Evolutionary conservation across 2,329 filamentous ascomycete species (phyloP), one percentile per base, ranked within the genome.

Genomic region (Tolypocladium sp.): DNA sequence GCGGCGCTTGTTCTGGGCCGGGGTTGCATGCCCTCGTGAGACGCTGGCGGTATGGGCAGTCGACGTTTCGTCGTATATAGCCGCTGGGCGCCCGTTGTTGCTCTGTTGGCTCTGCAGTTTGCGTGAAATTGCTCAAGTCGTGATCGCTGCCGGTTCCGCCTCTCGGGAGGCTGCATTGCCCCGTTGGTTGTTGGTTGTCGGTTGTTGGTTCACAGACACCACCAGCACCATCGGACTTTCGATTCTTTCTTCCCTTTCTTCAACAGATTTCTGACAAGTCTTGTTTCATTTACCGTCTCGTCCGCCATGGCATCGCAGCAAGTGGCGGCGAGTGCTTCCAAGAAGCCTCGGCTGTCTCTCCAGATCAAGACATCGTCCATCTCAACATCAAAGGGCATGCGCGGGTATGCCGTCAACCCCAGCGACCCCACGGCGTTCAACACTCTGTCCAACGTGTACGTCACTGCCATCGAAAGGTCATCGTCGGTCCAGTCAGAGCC

Each of bases 401-500:
- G 69, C 61, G 68, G 67, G 54, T 70, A 69, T 58, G 59, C 66
- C 44, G 64, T 82, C 44, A 79, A 86, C 64, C 80, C 82, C 37
- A 80, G 77, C 60, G 85, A 84, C 38, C 82, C 83, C 4, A 87
- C 85, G 1, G 76, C 83, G 27, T 86, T 86, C 73, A 87, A 87
- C 71, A 87, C 85, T 2, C 77, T 87, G 44, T 85, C 84, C 58
- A 87, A 87, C 71, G 81, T 84, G 61, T 87, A 87, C 66, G 80
- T 82, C 33, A 82, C 81, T 3, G 82, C 84, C 61, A 85, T 87
- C 57, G 83, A 85, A 70, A 80, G 82, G 55, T 79, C 81, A 35
- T 80, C 82, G 1, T 79, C 82, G 3, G 65, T 74, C 41, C 76
- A 76, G 49, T 22, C 76, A 40, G 76, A 79, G 42, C 77, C 80